Evolutionary conservation across 805 yeast species (phyloP), one percentile per base, ranked within the genome.

Genomic region (Candida morakotiae): DNA sequence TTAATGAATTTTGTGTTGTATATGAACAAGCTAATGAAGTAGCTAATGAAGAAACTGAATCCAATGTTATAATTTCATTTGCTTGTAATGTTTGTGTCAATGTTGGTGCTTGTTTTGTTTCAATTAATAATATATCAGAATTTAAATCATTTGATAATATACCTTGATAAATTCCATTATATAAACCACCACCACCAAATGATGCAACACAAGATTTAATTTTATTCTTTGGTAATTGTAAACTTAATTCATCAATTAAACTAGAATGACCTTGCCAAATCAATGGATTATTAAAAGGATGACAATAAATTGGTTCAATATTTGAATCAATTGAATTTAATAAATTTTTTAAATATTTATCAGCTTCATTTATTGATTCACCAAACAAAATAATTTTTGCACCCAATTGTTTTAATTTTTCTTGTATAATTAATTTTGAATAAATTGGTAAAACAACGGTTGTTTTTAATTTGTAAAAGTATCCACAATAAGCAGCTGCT

Each of bases 41-140:
- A 2, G 88, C 89, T 38, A 82, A 58, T 7, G 85, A 74, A 15
- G 64, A 53, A 4, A 73, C 69, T 25, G 73, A 68, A 2, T 62
- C 57, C 18, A 81, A 57, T 10, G 54, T 52, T 8, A 79, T 68
- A 7, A 67, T 66, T 32, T 64, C 47, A 5, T 72, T 68, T 1
- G 72, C 69, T 26, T 60, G 56, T 31, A 82, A 54, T 1, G 84
- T 72, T 29, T 62, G 62, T 46, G 69, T 58, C 39, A 82, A 69
- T 0, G 83, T 76, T 9, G 82, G 80, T 10, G 81, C 79, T 15
- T 80, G 81, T n/a, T 55, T 60, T 0, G 87, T 79, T 51, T 82
- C 88, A 3, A 79, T 70, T 11, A 41, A 74, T 62, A 44, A 64
- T 41, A 58, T 53, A 42, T 44, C 63, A 16, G 67, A 56, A 16